phyloP scores from a whole-genome alignment of 2,329 filamentous ascomycete genomes.

The Rutstroemia sydowiana region DNA sequence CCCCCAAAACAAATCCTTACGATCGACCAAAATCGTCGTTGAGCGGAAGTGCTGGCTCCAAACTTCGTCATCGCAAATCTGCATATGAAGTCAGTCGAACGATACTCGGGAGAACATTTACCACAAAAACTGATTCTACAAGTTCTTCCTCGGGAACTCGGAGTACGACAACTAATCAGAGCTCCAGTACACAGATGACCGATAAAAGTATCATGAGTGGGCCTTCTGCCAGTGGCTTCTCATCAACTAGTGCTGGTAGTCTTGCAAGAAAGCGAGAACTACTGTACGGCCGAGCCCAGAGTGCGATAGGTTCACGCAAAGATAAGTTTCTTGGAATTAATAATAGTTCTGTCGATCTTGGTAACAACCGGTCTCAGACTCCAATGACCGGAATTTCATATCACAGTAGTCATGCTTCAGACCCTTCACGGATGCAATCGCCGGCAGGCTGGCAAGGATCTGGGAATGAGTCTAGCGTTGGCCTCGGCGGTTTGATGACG shows the following conservation, averaged over 20 bases:
- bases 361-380: constrained; percentile 49
- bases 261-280: constrained; percentile 65
- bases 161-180: constrained; percentile 57
- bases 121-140: constrained; percentile 70
- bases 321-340: constrained; percentile 28
- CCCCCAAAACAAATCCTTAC: constrained; percentile 44
- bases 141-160: constrained; percentile 67
- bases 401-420: constrained; percentile 72
- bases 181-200: constrained; percentile 68
- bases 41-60: constrained; percentile 38
- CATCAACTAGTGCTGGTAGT: constrained; percentile 91
- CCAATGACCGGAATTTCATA: constrained; percentile 78
- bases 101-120: constrained; percentile 70
- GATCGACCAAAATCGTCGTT: constrained; percentile 52
- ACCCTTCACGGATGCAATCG: constrained; percentile 48
- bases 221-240: constrained; percentile 80
- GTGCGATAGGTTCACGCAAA: constrained; percentile 55
- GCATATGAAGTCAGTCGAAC: constrained; percentile 69
- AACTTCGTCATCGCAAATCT: constrained; percentile 60
- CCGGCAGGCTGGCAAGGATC: constrained; percentile 51
- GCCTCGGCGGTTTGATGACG: constrained; percentile 69
- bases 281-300: constrained; percentile 48
- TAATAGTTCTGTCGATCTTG: constrained; percentile 29
- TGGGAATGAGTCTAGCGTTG: constrained; percentile 55
- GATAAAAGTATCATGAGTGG: constrained; percentile 90